Base-by-base conservation (phyloP, 371 early-diverging fungal species). In the Haplosporangium sp. region DNA sequence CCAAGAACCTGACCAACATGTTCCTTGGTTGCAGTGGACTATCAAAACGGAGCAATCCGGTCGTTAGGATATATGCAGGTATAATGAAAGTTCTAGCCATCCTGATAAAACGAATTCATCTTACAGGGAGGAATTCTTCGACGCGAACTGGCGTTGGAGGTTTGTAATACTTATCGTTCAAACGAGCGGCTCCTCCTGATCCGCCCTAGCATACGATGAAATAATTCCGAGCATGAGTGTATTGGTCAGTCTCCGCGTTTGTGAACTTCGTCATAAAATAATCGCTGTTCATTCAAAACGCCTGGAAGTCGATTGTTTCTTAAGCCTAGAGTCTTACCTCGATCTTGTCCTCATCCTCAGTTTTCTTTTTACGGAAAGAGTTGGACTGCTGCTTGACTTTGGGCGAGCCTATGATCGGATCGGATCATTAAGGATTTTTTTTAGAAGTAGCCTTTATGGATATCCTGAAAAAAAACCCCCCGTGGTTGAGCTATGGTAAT, bases 151-250 rank as follows among this genome's bases (percentile, higher is more conserved):
- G 81, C n/a, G 64, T 57, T 21, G 76, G 56, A 12, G 81, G 64
- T 55, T 73, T 82, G 66, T 82, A 82, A 48, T 80, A 80, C 61
- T 72, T 73, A 7, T 80, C 83, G 55, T 82, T 82, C 70, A 75
- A 59, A 37, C 81, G 81, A 60, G 70, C 64, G 36, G 70, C 70
- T n/a, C 69, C 73, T 52, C 66, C 68, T 4, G 66, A 51, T 60
- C 59, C 80, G 23, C 69, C 64, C 73, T 81, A 73, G 16, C 50
- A 50, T 18, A 18, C 50, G 18, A 29, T 29, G 29, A 29, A 29
- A 29, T 29, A 4, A 2, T 29, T 29, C 29, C 29, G 29, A 29
- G 29, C 29, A 29, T 29, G 29, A 29, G 29, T 29, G 4, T 29
- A 29, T 29, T 29, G 29, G 4, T 29, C 29, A 29, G 29, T 29